A percentile compares a stretch with the other conserved stretches of the same genome.
Conservation (phyloP, 148 eudicot genomes). For the Vaccinium corymbosum region DNA sequence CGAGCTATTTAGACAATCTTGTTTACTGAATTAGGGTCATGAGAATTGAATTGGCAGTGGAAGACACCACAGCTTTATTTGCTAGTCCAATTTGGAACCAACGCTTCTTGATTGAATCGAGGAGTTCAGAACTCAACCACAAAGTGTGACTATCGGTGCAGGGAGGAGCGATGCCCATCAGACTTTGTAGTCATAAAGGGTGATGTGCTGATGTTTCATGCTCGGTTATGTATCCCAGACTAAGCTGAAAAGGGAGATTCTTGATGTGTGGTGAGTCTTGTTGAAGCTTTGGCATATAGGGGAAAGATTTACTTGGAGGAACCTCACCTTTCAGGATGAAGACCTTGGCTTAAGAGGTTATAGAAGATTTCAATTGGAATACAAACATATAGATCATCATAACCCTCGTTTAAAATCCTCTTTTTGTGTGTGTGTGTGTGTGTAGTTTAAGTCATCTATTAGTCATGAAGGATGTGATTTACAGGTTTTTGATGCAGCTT, state of each 20-base stretch:
- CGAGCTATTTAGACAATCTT: not conserved
- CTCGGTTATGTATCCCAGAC: not conserved
- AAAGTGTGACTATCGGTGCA: too few species aligned
- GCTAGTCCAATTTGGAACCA: not conserved
- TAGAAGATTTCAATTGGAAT: not conserved
- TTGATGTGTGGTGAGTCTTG: not conserved
- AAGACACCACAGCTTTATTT: not conserved
- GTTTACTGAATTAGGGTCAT: not conserved
- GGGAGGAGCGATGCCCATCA: too few species aligned
- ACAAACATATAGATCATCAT: not conserved
- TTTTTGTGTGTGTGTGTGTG: too few species aligned
- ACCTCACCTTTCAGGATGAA: not conserved
- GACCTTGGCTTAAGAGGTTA: not conserved
- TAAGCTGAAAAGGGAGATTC: not conserved
- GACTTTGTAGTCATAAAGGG: not conserved
- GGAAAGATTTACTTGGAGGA: not conserved
- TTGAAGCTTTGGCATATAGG: not conserved
- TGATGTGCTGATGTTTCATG: not conserved
- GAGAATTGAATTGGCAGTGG: not conserved
- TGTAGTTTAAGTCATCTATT: not conserved
- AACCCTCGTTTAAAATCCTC: not conserved
- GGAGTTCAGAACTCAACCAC: not conserved
- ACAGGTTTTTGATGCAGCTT: not conserved
- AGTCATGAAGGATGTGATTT: not conserved
- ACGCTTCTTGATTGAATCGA: not conserved